Evolutionary conservation across 2,329 filamentous ascomycete species (phyloP).

Genomic region (Phyllosticta paracitricarpa): DNA sequence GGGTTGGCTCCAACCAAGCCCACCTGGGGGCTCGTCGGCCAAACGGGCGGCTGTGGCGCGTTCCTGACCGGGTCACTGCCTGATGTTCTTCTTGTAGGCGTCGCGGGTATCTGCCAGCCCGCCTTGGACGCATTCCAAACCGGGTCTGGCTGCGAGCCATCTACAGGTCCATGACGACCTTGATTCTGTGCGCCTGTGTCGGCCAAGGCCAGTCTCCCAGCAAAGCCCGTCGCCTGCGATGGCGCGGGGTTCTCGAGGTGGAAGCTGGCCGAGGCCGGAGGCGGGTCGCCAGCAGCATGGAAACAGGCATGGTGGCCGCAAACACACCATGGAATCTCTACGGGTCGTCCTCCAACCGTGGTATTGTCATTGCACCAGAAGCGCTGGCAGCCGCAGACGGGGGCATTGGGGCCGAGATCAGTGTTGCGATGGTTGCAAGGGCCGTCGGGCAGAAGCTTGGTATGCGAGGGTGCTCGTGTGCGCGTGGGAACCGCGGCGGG

Average conservation of each 20-base stretch:
- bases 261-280: background rate
- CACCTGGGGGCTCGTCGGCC: background rate
- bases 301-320: slow-evolving; percentile 50
- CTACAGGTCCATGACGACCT: background rate
- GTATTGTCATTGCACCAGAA: slow-evolving; percentile 37
- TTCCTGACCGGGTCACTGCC: background rate
- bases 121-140: background rate
- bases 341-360: slow-evolving; percentile 19
- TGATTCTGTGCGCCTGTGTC: background rate
- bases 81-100: background rate
- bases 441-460: slow-evolving; percentile 36
- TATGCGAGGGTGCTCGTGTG: slow-evolving; percentile 11
- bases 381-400: slow-evolving; percentile 42
- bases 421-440: slow-evolving; percentile 44
- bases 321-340: slow-evolving; percentile 36
- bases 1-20: slow-evolving; percentile 9
- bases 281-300: slow-evolving; percentile 27
- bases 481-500: slow-evolving; percentile 14
- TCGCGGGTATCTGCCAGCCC: background rate
- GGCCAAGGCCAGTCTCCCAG: background rate
- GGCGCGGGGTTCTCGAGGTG: background rate
- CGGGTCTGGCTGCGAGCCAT: background rate
- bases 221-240: background rate
- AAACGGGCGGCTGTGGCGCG: background rate
- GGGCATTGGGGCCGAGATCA: slow-evolving; percentile 31